A percentile compares a stretch with the other conserved stretches of the same genome.
These are phyloP conservation scores for Mycena olivaceomarginata DNA, from an alignment of 768 basidiomycete genomes.

Conservation along the genomic window DNA sequence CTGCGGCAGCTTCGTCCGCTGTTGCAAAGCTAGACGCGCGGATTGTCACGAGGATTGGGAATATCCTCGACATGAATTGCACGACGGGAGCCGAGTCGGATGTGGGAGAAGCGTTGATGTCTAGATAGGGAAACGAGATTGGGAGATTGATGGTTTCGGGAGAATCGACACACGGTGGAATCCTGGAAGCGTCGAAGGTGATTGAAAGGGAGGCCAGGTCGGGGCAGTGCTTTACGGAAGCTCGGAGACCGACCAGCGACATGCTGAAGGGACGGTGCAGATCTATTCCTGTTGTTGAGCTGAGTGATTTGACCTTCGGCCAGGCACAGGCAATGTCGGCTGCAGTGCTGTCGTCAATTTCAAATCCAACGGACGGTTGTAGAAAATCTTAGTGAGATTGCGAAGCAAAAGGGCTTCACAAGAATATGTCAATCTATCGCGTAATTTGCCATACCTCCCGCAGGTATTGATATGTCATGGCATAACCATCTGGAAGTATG, in stretches of 20 bases:
- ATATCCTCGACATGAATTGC: too few species aligned
- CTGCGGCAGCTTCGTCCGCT: too few species aligned
- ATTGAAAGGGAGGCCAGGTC: not conserved
- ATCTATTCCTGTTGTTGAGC: not conserved
- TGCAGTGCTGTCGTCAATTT: slow-evolving; percentile 9
- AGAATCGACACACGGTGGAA: not conserved
- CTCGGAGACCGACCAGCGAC: not conserved
- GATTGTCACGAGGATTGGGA: too few species aligned
- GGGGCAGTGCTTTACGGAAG: not conserved
- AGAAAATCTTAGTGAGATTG: slow-evolving; percentile 1
- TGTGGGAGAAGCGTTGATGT: too few species aligned
- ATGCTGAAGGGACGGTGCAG: not conserved
- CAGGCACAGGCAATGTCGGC: slow-evolving; percentile 15
- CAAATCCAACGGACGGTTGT: not conserved
- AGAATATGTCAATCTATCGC: not conserved
- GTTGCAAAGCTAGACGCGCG: too few species aligned
- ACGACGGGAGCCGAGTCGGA: too few species aligned
- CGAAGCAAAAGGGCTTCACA: not conserved
- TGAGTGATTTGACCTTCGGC: not conserved
- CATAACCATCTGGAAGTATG: not conserved
- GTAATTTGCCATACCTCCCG: too few species aligned
- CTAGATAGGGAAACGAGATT: too few species aligned
- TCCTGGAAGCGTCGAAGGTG: not conserved
- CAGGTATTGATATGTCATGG: not conserved
- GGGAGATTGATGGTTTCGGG: too few species aligned